These are phyloP conservation scores for Diaporthe sp. DNA, from an alignment of 2,329 filamentous ascomycete species.

Conservation along the genomic window DNA sequence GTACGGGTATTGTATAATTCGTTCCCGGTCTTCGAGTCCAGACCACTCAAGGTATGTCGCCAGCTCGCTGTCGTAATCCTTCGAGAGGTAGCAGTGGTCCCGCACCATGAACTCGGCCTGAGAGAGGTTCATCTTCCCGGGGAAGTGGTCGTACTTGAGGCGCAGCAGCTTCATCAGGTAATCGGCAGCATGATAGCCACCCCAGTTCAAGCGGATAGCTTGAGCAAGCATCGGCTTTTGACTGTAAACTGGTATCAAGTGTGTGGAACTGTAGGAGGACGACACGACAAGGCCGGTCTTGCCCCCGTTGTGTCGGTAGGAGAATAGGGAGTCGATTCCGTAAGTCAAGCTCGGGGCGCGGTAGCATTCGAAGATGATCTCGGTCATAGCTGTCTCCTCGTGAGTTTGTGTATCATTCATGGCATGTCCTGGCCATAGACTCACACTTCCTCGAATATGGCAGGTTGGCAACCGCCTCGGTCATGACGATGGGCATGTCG, in stretches of 20 bases:
- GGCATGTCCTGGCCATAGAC: constrained; percentile 45
- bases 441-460: constrained; percentile 88
- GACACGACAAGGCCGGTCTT: constrained; percentile 89
- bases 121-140: constrained; percentile 84
- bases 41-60: constrained; percentile 87
- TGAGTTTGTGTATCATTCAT: constrained; percentile 40
- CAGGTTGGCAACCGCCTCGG: constrained; percentile 91
- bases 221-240: constrained; percentile 86
- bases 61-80: constrained; percentile 84
- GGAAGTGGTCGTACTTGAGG: constrained; percentile 91
- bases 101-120: constrained; percentile 90
- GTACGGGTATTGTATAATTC: constrained; percentile 91
- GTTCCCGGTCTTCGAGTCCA: constrained; percentile 88
- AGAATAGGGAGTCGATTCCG: constrained; percentile 96
- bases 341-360: constrained; percentile 89
- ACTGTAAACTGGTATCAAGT: constrained; percentile 93
- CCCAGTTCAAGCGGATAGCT: constrained; percentile 93
- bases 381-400: constrained; percentile 81
- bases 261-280: constrained; percentile 92
- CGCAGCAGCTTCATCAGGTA: constrained; percentile 90
- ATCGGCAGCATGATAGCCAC: constrained; percentile 88
- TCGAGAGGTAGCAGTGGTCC: constrained; percentile 90
- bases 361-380: constrained; percentile 97
- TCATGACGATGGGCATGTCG: constrained; percentile 92
- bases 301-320: constrained; percentile 92